These are phyloP conservation scores for Coniochaeta hoffmannii DNA, from an alignment of 2,329 filamentous ascomycete species.

Conservation along the genomic window DNA sequence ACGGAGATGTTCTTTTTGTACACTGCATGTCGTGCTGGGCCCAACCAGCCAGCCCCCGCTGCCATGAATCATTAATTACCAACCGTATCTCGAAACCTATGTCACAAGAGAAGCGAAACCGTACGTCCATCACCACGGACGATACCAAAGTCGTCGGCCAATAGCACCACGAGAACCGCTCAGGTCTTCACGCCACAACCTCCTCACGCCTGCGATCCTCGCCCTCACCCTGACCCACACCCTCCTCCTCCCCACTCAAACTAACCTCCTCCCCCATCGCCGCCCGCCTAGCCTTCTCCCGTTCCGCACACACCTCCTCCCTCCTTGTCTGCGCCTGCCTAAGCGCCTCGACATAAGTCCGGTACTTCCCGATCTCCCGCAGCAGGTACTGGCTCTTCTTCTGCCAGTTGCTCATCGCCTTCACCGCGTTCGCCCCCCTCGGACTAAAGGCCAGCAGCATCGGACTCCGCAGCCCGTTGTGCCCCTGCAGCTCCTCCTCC, in stretches of 20 bases:
- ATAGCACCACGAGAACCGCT: neutral
- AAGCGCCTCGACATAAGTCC: constrained; percentile 86
- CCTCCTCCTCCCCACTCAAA: constrained; percentile 6
- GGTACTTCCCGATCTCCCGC: constrained; percentile 92
- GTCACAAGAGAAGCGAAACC: neutral
- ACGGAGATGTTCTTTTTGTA: neutral
- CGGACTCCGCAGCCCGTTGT: constrained; percentile 80
- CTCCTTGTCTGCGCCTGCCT: constrained; percentile 63
- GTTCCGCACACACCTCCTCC: constrained; percentile 60
- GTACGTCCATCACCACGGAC: neutral
- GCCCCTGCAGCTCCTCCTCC: constrained; percentile 75
- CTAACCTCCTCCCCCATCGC: constrained; percentile 28
- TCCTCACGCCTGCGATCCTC: constrained; percentile 3
- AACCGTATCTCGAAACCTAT: neutral
- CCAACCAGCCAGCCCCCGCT: neutral
- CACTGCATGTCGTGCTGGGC: neutral
- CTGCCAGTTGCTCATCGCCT: constrained; percentile 96
- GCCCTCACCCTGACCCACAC: neutral
- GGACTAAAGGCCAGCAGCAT: constrained; percentile 89
- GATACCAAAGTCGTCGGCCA: neutral
- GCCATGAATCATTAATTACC: neutral
- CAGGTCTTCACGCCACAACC: neutral
- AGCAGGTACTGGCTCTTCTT: constrained; percentile 87
- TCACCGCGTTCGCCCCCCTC: constrained; percentile 69
- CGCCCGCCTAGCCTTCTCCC: constrained; percentile 43